Percentiles rank a stretch among this genome's conserved stretches.
phyloP scores from a whole-genome alignment of 2,329 filamentous ascomycete genomes.

The Periconia macrospinosa region DNA sequence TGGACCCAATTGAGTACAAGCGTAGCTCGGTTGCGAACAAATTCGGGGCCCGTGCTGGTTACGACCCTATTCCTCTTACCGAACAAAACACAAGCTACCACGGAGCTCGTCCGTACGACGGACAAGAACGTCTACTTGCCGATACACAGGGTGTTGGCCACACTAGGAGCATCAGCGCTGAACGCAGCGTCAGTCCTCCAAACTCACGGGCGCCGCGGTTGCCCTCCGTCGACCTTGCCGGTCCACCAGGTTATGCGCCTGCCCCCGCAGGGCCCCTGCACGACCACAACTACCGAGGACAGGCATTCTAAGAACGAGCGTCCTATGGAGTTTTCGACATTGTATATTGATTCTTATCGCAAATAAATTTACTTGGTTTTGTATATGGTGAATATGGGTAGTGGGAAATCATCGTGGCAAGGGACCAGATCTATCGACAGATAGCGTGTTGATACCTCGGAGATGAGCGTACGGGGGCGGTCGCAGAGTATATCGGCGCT shows the following conservation, averaged over 20 bases:
- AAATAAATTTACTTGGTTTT: not conserved
- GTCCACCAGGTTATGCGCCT: constrained; percentile 20
- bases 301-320: not conserved
- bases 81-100: constrained; percentile 38
- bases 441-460: not conserved
- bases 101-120: constrained; percentile 23
- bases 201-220: constrained; percentile 25
- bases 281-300: not conserved
- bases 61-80: constrained; percentile 41
- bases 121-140: constrained; percentile 34
- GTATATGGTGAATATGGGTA: not conserved
- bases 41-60: constrained; percentile 31
- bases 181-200: constrained; percentile 27
- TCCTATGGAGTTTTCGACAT: not conserved
- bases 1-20: constrained; percentile 60
- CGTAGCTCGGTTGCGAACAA: constrained; percentile 33
- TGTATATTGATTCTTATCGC: not conserved
- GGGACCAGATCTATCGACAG: not conserved
- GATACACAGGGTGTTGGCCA: constrained; percentile 40
- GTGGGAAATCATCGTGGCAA: not conserved
- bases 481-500: not conserved
- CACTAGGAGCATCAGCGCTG: constrained; percentile 22
- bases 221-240: constrained; percentile 29
- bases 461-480: not conserved
- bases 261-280: not conserved